These are phyloP conservation scores for Podila clonocystis DNA, from an alignment of 192 early-diverging fungal genomes.

Conservation along the genomic window DNA sequence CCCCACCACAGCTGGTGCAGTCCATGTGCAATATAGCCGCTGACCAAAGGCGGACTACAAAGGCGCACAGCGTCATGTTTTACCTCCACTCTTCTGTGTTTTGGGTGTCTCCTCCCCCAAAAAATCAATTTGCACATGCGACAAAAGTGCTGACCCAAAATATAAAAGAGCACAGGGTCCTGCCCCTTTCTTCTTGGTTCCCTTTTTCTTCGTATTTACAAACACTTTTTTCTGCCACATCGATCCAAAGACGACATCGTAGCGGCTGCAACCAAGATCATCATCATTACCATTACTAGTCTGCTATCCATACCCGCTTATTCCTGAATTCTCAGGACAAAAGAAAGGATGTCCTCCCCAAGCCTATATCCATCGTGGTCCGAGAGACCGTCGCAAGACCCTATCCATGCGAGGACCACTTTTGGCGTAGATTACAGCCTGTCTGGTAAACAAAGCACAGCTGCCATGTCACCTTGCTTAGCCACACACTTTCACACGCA, in stretches of 20 bases:
- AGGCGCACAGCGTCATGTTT: no score
- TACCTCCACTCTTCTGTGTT: no score
- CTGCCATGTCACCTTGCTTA: no score
- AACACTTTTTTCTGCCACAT: neutral
- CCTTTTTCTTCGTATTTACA: neutral
- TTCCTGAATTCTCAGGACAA: neutral
- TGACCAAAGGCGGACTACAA: no score
- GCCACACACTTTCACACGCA: neutral
- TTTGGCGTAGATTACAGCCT: conserved; percentile 5
- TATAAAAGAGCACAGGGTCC: no score
- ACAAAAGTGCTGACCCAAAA: neutral
- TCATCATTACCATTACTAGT: neutral
- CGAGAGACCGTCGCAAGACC: neutral
- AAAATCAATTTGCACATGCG: neutral
- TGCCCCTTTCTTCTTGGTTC: neutral
- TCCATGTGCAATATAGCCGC: no score
- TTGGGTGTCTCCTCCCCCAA: no score
- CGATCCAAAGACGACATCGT: neutral
- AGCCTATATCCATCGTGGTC: neutral
- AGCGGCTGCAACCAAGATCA: no score
- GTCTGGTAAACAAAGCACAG: no score
- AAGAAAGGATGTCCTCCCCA: neutral
- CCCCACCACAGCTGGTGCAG: no score
- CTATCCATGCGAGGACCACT: neutral
- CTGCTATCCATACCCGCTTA: no score